Base-by-base conservation (phyloP, 805 yeast genomes). In the Jamesozyma spencerorum region DNA sequence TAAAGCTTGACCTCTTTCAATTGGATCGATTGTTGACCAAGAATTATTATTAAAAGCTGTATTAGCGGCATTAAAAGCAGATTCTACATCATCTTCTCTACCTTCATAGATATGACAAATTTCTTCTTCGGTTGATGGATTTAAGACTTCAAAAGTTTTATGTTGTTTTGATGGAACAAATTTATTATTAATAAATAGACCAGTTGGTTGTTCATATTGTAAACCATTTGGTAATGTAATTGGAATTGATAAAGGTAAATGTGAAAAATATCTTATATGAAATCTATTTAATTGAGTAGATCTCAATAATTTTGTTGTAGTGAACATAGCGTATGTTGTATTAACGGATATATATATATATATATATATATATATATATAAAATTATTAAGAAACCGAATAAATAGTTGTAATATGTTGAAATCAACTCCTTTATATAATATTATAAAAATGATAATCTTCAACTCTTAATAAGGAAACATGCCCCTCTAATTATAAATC, bases 51-150 rank as follows among this genome's bases (percentile, higher is more conserved):
- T 69, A 70, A 81, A 85, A 10, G 96, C 96, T 31, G 67, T 69
- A 47, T 74, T 68, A 35, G 97, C 97, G 29, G 94, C 94, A 19
- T 76, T 74, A 27, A 90, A 95, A 14, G 97, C 97, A 40, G 63
- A 44, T 51, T 86, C 92, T 22, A 85, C 80, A 60, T 85, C 95
- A 41, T 72, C 87, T 38, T 68, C 79, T 44, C 74, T 69, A 42
- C 82, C 84, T 62, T 77, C 81, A 53, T 77, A 74, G 37, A 82
- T 75, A 41, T 75, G 75, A 46, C 79, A 69, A 47, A 82, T 72
- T 44, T 72, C 74, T 53, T 81, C 85, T 63, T 81, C 88, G 18
- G 83, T 79, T 31, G 84, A 72, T 29, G 86, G 86, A 52, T 77
- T 72, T 36, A 75, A 59, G 27, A 79, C 83, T 48, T 70, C 75